Conservation (phyloP, 2,329 filamentous ascomycete species). For the Trichoderma sp. region DNA sequence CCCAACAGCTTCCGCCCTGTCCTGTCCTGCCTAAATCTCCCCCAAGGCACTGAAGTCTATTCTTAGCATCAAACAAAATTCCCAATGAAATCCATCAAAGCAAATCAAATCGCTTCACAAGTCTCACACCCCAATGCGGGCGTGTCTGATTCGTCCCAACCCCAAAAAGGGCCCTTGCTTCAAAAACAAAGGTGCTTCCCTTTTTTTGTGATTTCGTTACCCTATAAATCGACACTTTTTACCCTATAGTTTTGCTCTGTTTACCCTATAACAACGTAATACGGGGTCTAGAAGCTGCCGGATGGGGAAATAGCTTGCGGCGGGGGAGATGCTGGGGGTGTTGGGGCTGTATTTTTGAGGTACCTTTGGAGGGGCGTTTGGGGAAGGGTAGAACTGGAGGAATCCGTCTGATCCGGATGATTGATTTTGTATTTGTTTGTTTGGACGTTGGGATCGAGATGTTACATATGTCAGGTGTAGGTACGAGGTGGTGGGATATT, state of each 20-base stretch:
- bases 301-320: background rate
- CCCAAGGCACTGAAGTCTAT: background rate
- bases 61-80: background rate
- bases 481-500: too few relatives aligned
- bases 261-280: conserved; percentile 35
- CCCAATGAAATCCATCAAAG: background rate
- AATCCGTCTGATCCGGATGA: background rate
- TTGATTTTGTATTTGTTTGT: background rate
- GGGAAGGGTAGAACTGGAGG: background rate
- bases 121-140: background rate
- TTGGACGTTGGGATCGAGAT: accelerated
- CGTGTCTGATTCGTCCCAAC: background rate
- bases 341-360: background rate
- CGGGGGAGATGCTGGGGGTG: background rate
- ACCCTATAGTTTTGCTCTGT: conserved; percentile 24
- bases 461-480: background rate
- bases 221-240: conserved; percentile 21
- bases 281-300: background rate
- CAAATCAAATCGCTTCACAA: background rate
- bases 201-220: conserved; percentile 8
- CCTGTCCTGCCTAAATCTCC: too few relatives aligned
- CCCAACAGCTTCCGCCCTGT: background rate
- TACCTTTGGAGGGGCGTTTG: background rate
- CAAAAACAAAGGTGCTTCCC: background rate
- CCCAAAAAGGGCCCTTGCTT: background rate